These are phyloP conservation scores for Thelonectria olida DNA, from an alignment of 2,329 filamentous ascomycete genomes.

Conservation along the genomic window DNA sequence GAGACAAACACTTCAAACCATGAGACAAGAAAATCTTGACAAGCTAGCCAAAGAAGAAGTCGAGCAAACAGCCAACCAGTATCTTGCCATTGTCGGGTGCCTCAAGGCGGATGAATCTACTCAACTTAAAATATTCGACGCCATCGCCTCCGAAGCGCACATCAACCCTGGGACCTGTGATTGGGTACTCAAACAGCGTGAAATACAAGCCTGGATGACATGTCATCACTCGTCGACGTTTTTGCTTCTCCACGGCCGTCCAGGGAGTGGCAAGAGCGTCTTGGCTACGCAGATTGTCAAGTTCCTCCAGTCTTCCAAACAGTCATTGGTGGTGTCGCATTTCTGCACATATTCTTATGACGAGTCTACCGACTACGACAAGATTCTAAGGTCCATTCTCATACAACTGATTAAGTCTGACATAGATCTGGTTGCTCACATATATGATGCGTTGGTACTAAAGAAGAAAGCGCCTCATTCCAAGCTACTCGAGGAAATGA, in stretches of 20 bases:
- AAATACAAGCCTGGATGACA: too few relatives aligned
- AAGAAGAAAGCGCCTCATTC: slow-evolving; percentile 14
- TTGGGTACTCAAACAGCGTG: too few relatives aligned
- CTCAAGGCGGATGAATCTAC: too few relatives aligned
- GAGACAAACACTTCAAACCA: slow-evolving; percentile 20
- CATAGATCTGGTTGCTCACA: slow-evolving; percentile 15
- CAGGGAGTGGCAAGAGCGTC: slow-evolving; percentile 27
- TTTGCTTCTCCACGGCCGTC: slow-evolving; percentile 22
- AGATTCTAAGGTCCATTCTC: slow-evolving; percentile 18
- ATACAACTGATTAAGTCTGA: slow-evolving; percentile 20
- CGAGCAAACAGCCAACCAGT: too few relatives aligned
- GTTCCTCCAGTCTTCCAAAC: slow-evolving; percentile 12
- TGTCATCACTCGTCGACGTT: too few relatives aligned
- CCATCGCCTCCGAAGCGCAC: too few relatives aligned
- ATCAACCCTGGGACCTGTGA: too few relatives aligned
- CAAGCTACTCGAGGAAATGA: not conserved
- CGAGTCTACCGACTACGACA: slow-evolving; percentile 13
- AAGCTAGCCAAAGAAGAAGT: slow-evolving; percentile 15
- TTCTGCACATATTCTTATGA: slow-evolving; percentile 21
- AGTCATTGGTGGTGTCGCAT: not conserved
- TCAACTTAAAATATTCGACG: too few relatives aligned
- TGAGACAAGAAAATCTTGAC: slow-evolving; percentile 21
- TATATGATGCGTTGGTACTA: slow-evolving; percentile 17
- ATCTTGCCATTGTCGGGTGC: too few relatives aligned
- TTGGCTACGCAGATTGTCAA: slow-evolving; percentile 23